Evolutionary conservation across 495 filamentous ascomycete genomes (phyloP).

Genomic region (Thermothielavioides terrestris): DNA sequence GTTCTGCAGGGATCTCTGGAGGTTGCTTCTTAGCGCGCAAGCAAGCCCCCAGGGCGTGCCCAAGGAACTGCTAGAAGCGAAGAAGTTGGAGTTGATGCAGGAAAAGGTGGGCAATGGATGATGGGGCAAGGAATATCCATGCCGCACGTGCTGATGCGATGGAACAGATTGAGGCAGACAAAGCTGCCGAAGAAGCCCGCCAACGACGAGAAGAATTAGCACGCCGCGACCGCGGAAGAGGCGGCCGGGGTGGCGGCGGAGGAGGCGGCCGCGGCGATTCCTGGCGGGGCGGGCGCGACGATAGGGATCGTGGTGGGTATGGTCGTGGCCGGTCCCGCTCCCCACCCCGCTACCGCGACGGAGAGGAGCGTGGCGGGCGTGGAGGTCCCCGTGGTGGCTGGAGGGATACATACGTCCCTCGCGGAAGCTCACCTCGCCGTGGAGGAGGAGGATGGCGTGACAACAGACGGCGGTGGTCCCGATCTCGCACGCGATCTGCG

Average conservation of each 20-base stretch:
- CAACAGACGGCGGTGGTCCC: conserved; percentile 26
- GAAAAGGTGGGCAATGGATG: conserved; percentile 67
- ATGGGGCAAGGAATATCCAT: no score
- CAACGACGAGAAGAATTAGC: conserved; percentile 51
- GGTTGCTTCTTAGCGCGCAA: conserved; percentile 81
- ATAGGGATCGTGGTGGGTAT: conserved; percentile 29
- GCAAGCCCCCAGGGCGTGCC: conserved; percentile 81
- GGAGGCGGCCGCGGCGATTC: conserved; percentile 33
- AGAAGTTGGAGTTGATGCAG: conserved; percentile 88
- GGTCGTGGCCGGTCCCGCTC: conserved; percentile 51
- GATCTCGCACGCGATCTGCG: conserved; percentile 23
- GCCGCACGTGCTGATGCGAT: conserved; percentile 14
- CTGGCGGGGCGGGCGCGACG: conserved; percentile 27
- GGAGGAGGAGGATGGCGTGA: conserved; percentile 20
- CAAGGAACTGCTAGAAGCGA: conserved; percentile 88
- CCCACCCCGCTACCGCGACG: conserved; percentile 44
- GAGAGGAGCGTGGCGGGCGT: conserved; percentile 16
- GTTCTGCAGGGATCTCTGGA: conserved; percentile 95
- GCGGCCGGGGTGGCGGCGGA: conserved; percentile 45
- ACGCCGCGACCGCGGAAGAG: conserved; percentile 52
- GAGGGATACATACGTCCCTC: conserved; percentile 27
- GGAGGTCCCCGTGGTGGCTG: conserved; percentile 12
- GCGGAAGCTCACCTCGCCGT: conserved; percentile 19
- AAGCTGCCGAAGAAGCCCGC: conserved; percentile 65
- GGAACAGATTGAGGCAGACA: conserved; percentile 69